Conservation (phyloP, 768 basidiomycete species). For the Rhizopogon roseolus region DNA sequence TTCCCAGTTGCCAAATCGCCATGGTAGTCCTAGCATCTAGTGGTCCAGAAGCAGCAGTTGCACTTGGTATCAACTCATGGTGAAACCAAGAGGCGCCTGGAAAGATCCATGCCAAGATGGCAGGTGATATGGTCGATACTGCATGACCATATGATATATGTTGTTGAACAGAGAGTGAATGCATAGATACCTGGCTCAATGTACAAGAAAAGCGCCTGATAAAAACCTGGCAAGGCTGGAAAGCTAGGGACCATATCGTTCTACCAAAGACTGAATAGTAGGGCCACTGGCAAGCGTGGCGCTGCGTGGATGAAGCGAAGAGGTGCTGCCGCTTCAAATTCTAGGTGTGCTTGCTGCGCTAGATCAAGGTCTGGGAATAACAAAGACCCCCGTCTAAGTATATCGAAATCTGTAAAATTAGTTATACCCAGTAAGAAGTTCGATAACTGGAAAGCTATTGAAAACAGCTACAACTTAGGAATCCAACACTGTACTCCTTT, state of each 20-base stretch:
- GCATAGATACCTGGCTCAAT: constrained; percentile 52
- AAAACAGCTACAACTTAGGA: too few species aligned
- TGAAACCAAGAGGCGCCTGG: constrained; percentile 68
- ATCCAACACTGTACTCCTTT: too few species aligned
- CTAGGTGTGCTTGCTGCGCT: too few species aligned
- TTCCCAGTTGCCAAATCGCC: constrained; percentile 65
- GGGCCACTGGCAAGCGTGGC: neutral
- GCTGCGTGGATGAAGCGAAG: too few species aligned
- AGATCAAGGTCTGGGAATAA: too few species aligned
- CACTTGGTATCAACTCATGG: constrained; percentile 54
- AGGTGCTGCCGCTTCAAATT: too few species aligned
- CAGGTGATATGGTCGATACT: constrained; percentile 51
- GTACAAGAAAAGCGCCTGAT: constrained; percentile 58
- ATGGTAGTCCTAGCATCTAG: constrained; percentile 51
- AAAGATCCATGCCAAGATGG: constrained; percentile 47
- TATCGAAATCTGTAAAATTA: too few species aligned
- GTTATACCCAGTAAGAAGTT: too few species aligned
- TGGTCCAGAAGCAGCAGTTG: constrained; percentile 17
- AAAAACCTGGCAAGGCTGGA: constrained; percentile 58
- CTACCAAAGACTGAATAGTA: neutral
- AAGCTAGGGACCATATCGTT: constrained; percentile 29
- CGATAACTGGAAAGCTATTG: too few species aligned
- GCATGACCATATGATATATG: constrained; percentile 8
- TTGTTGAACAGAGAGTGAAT: constrained; percentile 8
- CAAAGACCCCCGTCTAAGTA: too few species aligned